Evolutionary conservation across 768 basidiomycete species (phyloP), one percentile per base, ranked within the genome.

Genomic region (Botryobasidium botryosum): DNA sequence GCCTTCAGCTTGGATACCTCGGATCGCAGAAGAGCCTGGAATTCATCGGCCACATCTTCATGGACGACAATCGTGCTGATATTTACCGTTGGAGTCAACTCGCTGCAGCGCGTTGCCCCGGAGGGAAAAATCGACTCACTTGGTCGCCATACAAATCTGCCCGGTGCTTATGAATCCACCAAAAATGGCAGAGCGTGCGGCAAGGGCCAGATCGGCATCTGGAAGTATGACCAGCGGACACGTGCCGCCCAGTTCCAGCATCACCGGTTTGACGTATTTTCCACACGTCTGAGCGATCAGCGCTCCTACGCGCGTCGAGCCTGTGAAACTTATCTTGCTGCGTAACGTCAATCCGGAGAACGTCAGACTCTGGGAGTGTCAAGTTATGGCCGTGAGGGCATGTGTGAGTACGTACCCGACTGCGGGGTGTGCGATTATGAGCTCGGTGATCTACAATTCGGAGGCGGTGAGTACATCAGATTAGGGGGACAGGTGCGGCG

Each of bases 271-370:
- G 49, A 64, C 48, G 43, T 64, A 48, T 35, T 56, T 51, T 3
- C 62, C 64, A 40, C 58, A 60, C 13, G 56, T 29, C 31, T 52
- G 49, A 0, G 56, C 63, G 28, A 65, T 52, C 32, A 54, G 56
- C 5, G 50, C 43, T 1, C 63, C 63, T 1, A 62, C 52, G 7
- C 48, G 39, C 3, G 54, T 52, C 1, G 56, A 61, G 4, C 59
- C 59, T 12, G 62, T 62, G 46, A 63, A 63, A 52, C 61, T 62
- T 43, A 58, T 41, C 24, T 54, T 50, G 5, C 52, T 52, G 21
- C 21, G 28, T 45, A 54, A 55, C 46, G 53, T 36, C n/a, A 46
- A 36, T n/a, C 4, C 7, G 25, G 5, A 27, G 21, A 6, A 15
- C 10, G 10, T n/a, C 15, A 29, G 25, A 46, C 17, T 13, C 12